Base-by-base conservation (phyloP, 495 filamentous ascomycete genomes). In the Mytilinidion resinicola region DNA sequence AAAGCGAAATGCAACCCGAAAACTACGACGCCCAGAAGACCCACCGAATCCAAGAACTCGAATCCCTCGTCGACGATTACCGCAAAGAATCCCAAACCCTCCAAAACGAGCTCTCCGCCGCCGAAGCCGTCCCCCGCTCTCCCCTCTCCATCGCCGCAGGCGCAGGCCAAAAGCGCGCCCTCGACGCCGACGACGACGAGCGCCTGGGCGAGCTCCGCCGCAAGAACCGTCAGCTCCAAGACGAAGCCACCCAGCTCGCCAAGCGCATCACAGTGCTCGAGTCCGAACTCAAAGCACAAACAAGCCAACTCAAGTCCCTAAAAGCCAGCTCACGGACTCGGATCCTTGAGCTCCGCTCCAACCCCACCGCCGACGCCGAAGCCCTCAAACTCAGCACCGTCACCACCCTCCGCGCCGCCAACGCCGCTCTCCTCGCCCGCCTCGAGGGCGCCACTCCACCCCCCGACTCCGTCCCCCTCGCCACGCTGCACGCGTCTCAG, bases 11-110 rank as follows among this genome's bases (percentile, higher is more conserved):
- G 74, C 83, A 91, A 55, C 79, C 84, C 2, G 87, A 89, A 14
- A 82, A 77, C 43, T 86, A 87, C 50, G 89, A 97, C 63, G 81
- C 85, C 56, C 80, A 85, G 53, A 95, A 91, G 66, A 71, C 79
- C 0, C 76, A 84, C 53, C 87, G 90, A 15, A 87, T 97, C 56
- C 78, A 83, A 46, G 82, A 95, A 60, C 80, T 99, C 1, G 90
- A 97, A 65, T 79, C 83, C 42, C 75, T 96, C 9, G 80, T 99
- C 2, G 92, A 96, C 68, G 78, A 89, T 60, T 95, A 96, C 73
- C 85, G 93, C 52, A 76, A 75, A n/a, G 95, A 99, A 63, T 76
- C 93, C 33, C 82, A 89, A 61, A 80, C 76, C 5, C 75, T 91
- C 0, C 83, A 90, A 50, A 78, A 79, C 12, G 88, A 93, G 44